Base-by-base conservation (phyloP, 1,139 yeast species). In the Lizanozyma gosingica region DNA sequence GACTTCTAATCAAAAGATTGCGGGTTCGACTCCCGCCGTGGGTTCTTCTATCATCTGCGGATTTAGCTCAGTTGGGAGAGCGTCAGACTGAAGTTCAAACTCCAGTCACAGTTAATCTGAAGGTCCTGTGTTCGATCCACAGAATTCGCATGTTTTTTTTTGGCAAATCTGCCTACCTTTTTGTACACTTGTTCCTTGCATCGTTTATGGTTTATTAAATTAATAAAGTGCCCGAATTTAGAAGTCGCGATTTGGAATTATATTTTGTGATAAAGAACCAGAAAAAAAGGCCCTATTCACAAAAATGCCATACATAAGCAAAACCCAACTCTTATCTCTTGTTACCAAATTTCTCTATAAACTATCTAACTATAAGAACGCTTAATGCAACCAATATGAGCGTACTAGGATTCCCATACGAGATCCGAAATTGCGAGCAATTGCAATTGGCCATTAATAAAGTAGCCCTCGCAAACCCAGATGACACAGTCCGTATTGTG, bases 41-140 rank as follows among this genome's bases (percentile, higher is more conserved):
- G 53, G 52, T 49, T 48, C 43, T 6, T 22, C n/a, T n/a, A n/a
- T n/a, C n/a, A n/a, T n/a, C n/a, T 48, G 80, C 82, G 80, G 80
- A 65, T 68, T 78, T 78, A 78, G 85, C 86, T 80, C 86, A 80
- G 84, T 76, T 75, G 85, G 86, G 86, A 80, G 86, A 80, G 86
- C 87, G 86, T 76, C 83, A 78, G 86, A 79, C 85, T 79, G 85
- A 80, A 79, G 85, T 22, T 22, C 6, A 22, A 22, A 22, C 29
- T 22, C 29, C 29, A 22, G 29, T 22, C 29, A 22, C 29, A 22
- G 29, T 22, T 22, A 52, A 80, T 81, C 88, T 81, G 85, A 74
- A 82, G 87, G 90, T 81, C 87, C 83, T 80, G 88, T 80, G 90
- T 82, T 82, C 90, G 83, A 82, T 80, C 88, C 90, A 80, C 88